Evolutionary conservation across 495 filamentous ascomycete genomes (phyloP).

Genomic region (Xylaria bambusicola): DNA sequence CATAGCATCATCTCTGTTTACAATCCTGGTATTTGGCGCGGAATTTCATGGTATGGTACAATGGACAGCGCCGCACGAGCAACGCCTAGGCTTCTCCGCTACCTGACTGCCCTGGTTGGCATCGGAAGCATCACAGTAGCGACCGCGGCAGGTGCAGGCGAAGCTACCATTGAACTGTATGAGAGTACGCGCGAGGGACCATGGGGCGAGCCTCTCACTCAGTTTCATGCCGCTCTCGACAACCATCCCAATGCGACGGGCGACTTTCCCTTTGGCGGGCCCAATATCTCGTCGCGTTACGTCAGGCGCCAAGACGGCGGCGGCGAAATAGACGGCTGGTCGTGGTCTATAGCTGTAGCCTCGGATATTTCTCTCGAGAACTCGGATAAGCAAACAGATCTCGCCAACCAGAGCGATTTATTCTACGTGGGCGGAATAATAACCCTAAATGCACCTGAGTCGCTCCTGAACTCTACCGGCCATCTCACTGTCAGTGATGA

Average conservation of each 20-base stretch:
- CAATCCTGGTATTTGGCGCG: too few relatives aligned
- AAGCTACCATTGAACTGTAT: too few relatives aligned
- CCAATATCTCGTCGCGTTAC: neutral
- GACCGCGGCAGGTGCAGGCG: too few relatives aligned
- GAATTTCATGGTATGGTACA: too few relatives aligned
- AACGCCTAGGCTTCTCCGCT: too few relatives aligned
- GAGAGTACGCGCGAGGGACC: neutral
- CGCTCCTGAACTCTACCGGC: neutral
- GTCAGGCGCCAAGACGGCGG: too few relatives aligned
- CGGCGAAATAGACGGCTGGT: conserved; percentile 2
- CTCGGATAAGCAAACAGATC: neutral
- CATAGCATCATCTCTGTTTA: too few relatives aligned
- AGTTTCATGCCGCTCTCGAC: neutral
- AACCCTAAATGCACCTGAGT: neutral
- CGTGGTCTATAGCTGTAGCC: neutral
- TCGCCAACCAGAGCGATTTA: neutral
- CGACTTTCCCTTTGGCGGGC: neutral
- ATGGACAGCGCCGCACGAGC: too few relatives aligned
- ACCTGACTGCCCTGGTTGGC: too few relatives aligned
- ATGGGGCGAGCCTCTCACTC: neutral
- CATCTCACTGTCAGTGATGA: neutral
- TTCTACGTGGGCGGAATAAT: neutral
- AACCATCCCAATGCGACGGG: neutral
- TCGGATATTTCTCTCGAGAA: neutral
- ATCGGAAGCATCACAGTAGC: too few relatives aligned